Conservation (phyloP, 768 basidiomycete species). For the Boletus vinaceobasis region DNA sequence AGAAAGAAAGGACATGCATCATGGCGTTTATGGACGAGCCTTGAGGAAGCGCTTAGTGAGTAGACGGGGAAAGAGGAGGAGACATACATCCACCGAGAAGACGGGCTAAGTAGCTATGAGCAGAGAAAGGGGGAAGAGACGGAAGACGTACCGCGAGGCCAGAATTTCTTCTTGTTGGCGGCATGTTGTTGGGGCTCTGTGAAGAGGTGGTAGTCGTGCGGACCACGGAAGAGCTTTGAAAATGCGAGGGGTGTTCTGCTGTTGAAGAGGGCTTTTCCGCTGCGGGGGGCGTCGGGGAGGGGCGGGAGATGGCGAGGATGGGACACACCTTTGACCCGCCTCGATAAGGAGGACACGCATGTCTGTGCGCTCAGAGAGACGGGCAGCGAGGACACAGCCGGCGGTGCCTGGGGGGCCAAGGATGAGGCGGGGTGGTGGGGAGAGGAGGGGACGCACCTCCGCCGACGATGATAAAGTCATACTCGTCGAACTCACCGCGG, state of each 20-base stretch:
- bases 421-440: background rate
- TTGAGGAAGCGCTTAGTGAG: constrained; percentile 16
- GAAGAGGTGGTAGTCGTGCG: constrained; percentile 50
- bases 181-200: constrained; percentile 57
- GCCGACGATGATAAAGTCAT: constrained; percentile 52
- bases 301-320: background rate
- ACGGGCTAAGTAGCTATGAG: constrained; percentile 44
- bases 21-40: constrained; percentile 64
- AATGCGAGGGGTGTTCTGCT: constrained; percentile 46
- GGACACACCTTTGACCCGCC: constrained; percentile 43
- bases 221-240: constrained; percentile 39
- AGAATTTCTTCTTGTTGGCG: constrained; percentile 46
- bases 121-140: background rate
- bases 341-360: constrained; percentile 40
- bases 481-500: constrained; percentile 27
- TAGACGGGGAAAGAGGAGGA: background rate
- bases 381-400: constrained; percentile 43
- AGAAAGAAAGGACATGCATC: constrained; percentile 30
- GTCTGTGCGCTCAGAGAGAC: constrained; percentile 38
- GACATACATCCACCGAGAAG: constrained; percentile 71
- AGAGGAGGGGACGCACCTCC: constrained; percentile 38
- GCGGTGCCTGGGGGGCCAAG: constrained; percentile 35
- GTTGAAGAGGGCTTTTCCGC: constrained; percentile 41
- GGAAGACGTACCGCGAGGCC: constrained; percentile 56
- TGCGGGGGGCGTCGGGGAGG: constrained; percentile 16